Percentiles rank a stretch among this genome's conserved stretches.
Conservation (phyloP, 257 asterid species). For the Echites panduratus region DNA sequence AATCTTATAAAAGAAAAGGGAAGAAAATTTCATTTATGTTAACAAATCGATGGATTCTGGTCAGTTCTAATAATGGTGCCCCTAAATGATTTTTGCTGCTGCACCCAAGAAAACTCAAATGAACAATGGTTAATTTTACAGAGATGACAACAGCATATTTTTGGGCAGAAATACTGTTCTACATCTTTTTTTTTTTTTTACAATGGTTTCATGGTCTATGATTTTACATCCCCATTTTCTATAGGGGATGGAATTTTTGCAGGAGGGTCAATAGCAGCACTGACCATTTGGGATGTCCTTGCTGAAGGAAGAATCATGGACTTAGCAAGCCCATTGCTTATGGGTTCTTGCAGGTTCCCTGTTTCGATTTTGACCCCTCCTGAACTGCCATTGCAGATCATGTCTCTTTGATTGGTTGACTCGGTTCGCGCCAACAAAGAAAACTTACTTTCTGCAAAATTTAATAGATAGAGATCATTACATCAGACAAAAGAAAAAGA, state of each 20-base stretch:
- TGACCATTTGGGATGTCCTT: conserved; percentile 31
- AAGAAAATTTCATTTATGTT: conserved; percentile 18
- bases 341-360: conserved; percentile 36
- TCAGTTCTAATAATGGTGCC: conserved; percentile 34
- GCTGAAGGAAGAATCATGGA: conserved; percentile 22
- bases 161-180: conserved; percentile 24
- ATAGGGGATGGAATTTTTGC: conserved; percentile 29
- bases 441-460: conserved; percentile 51
- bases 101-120: conserved; percentile 28
- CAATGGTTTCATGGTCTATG: conserved; percentile 25
- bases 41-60: conserved; percentile 22
- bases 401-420: conserved; percentile 34
- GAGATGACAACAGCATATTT: conserved; percentile 27
- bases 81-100: conserved; percentile 33
- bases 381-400: conserved; percentile 32
- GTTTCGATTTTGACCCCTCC: conserved; percentile 30
- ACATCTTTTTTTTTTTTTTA: conserved; percentile 33
- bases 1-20: not conserved
- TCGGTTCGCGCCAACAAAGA: conserved; percentile 53
- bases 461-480: conserved; percentile 22
- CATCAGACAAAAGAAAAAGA: not conserved
- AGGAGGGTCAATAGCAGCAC: conserved; percentile 24
- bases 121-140: conserved; percentile 39
- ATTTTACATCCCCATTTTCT: conserved; percentile 57
- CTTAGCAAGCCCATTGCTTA: conserved; percentile 51